phyloP scores from a whole-genome alignment of 441 rosid species.

The Euphorbia corollata region DNA sequence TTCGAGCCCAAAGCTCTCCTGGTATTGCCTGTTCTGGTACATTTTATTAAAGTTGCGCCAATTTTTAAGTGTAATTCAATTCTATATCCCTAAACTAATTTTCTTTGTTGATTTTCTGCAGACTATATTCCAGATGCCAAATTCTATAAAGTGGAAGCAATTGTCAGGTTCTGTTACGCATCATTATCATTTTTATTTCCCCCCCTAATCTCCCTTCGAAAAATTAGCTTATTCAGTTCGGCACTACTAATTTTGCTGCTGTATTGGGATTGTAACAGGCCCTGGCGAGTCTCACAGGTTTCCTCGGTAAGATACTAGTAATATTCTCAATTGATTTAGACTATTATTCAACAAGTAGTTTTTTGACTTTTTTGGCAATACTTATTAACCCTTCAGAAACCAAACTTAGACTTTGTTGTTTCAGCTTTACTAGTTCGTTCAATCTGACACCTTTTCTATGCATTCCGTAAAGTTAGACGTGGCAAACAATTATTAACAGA shows the following conservation, averaged over 20 bases:
- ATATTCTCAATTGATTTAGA: slow-evolving; percentile 1
- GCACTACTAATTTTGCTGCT: slow-evolving; percentile 20
- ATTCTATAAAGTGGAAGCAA: slow-evolving; percentile 87
- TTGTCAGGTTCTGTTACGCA: slow-evolving; percentile 47
- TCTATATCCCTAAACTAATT: not conserved
- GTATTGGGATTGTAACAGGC: slow-evolving; percentile 40
- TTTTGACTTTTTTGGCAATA: not conserved
- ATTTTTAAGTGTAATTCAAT: not conserved
- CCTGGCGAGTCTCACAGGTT: slow-evolving; percentile 81
- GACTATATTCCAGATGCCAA: slow-evolving; percentile 66
- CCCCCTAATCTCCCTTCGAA: not conserved
- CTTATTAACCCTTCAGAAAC: not conserved
- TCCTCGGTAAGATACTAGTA: slow-evolving; percentile 60
- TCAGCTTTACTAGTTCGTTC: not conserved
- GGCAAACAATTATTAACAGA: not conserved
- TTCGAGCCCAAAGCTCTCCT: slow-evolving; percentile 49
- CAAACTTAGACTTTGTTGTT: not conserved
- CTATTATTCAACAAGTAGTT: not conserved
- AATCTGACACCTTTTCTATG: not conserved
- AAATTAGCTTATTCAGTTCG: not conserved
- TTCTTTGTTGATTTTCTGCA: slow-evolving; percentile 18
- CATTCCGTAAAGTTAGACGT: not conserved
- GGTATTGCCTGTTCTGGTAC: slow-evolving; percentile 31
- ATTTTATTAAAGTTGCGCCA: not conserved
- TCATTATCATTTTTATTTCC: not conserved